Evolutionary conservation across 345 rosid genomes (phyloP).

Genomic region (Camelina hispida): DNA sequence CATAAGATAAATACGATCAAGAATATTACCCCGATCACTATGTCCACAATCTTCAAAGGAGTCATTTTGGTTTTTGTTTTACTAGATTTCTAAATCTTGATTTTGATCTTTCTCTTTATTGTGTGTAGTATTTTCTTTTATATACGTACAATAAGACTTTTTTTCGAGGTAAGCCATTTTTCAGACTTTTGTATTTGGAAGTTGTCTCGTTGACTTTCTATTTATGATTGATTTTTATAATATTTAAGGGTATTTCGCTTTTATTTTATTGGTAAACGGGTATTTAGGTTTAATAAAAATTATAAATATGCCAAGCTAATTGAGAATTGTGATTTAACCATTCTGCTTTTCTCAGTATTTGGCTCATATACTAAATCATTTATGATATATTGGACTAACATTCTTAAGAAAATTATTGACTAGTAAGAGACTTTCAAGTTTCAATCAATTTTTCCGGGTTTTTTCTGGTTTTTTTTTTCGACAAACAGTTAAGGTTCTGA

Average conservation of each 20-base stretch:
- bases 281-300: no score
- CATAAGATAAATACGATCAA: constrained; percentile 30
- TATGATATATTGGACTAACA: no score
- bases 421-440: no score
- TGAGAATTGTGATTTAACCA: constrained; percentile 1
- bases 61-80: constrained; percentile 14
- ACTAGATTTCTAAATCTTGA: not conserved
- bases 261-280: no score
- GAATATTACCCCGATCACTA: constrained; percentile 35
- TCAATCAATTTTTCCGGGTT: no score
- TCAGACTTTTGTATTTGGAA: constrained; percentile 33
- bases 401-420: no score
- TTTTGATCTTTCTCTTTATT: constrained; percentile 3
- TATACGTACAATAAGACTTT: not conserved
- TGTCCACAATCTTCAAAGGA: constrained; percentile 41
- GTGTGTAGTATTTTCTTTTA: not conserved
- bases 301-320: not conserved
- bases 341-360: not conserved
- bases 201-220: not conserved
- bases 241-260: not conserved
- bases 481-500: no score
- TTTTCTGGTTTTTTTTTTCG: no score
- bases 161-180: not conserved
- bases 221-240: not conserved
- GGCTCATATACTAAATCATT: not conserved